phyloP scores from a whole-genome alignment of 345 rosid genomes.

The Euphorbia peplus region DNA sequence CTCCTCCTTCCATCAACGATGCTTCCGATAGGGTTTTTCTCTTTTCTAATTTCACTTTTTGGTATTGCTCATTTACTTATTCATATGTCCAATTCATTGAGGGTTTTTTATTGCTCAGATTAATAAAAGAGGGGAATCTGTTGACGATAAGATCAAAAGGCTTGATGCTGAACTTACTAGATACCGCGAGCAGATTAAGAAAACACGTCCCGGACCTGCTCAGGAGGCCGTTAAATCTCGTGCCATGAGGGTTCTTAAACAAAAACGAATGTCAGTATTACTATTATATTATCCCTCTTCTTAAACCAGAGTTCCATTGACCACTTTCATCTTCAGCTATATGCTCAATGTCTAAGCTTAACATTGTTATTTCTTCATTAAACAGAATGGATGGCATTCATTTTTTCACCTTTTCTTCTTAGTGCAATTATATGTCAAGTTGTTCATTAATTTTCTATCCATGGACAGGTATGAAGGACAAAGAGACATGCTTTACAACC shows the following conservation, averaged over 20 bases:
- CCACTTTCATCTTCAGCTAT: neutral
- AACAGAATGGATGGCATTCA: neutral
- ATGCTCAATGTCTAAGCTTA: neutral
- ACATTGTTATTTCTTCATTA: neutral
- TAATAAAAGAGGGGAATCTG: constrained; percentile 81
- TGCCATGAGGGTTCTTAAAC: constrained; percentile 87
- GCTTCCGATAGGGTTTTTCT: constrained; percentile 73
- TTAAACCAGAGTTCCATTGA: neutral
- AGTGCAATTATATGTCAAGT: neutral
- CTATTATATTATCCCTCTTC: neutral
- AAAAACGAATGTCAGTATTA: constrained; percentile 73
- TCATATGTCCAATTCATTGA: too few species aligned
- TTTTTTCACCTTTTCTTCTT: neutral
- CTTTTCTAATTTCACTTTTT: neutral
- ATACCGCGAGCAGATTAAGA: constrained; percentile 84
- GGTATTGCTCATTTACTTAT: neutral
- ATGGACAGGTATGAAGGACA: constrained; percentile 89
- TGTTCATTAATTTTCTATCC: constrained; percentile 2
- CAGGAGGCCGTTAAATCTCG: constrained; percentile 89
- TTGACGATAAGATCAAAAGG: constrained; percentile 80
- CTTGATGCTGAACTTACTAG: constrained; percentile 70
- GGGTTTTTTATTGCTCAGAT: constrained; percentile 42
- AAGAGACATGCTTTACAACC: constrained; percentile 95
- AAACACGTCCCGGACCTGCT: constrained; percentile 88
- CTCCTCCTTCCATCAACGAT: constrained; percentile 80